Evolutionary conservation across 2,329 filamentous ascomycete genomes (phyloP).

Genomic region (Lasiodiplodia sp.): DNA sequence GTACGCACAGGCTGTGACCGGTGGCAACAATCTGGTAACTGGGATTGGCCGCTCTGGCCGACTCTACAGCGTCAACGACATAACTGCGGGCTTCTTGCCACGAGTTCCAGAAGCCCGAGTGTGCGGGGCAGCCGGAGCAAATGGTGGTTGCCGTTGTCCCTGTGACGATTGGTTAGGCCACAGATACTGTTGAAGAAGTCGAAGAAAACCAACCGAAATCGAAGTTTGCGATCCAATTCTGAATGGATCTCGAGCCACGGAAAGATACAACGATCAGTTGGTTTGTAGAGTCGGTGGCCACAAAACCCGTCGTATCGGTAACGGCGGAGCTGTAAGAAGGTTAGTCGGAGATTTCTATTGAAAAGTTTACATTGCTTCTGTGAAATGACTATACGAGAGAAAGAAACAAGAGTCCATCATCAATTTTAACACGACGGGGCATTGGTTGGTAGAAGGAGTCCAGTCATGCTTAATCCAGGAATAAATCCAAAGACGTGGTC

Average conservation of each 20-base stretch:
- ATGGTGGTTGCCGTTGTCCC: slow-evolving; percentile 52
- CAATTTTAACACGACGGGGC: background rate
- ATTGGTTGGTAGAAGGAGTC: slow-evolving; percentile 21
- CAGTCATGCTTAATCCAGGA: slow-evolving; percentile 28
- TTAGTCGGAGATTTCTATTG: background rate
- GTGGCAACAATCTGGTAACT: slow-evolving; percentile 63
- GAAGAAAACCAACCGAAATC: slow-evolving; percentile 45
- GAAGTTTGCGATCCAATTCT: slow-evolving; percentile 68
- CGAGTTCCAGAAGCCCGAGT: slow-evolving; percentile 66
- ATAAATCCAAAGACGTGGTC: too few relatives aligned
- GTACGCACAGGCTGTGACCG: slow-evolving; percentile 67
- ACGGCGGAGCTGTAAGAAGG: slow-evolving; percentile 30
- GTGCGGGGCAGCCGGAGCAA: slow-evolving; percentile 58
- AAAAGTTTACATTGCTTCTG: background rate
- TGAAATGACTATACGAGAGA: background rate
- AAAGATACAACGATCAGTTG: slow-evolving; percentile 66
- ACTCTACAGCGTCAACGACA: slow-evolving; percentile 55
- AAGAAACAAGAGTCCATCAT: background rate
- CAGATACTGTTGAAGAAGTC: background rate
- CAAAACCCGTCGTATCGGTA: slow-evolving; percentile 53
- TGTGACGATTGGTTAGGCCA: background rate
- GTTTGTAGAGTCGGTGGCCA: slow-evolving; percentile 56
- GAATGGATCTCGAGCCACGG: slow-evolving; percentile 64
- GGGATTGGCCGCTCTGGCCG: slow-evolving; percentile 57
- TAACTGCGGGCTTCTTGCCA: slow-evolving; percentile 61